Percentiles rank a stretch among this genome's conserved stretches.
phyloP scores from a whole-genome alignment of 2,329 filamentous ascomycete species.

The Allantophomopsis cytisporea region DNA sequence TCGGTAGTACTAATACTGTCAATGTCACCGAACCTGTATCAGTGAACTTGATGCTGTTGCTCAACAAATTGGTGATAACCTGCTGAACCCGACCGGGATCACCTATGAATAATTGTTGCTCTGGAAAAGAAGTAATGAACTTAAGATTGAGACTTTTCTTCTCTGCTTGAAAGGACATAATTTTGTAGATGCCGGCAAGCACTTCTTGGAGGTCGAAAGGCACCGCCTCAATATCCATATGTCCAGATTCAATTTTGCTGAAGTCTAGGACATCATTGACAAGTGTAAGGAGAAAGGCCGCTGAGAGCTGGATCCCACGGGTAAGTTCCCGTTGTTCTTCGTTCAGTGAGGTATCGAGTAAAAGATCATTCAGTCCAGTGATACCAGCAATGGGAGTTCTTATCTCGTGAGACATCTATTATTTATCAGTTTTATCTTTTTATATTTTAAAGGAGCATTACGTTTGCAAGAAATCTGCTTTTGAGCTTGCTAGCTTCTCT shows the following conservation, averaged over 20 bases:
- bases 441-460: no score
- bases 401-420: constrained; percentile 59
- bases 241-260: constrained; percentile 52
- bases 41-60: constrained; percentile 67
- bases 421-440: no score
- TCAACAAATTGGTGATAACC: constrained; percentile 68
- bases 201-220: constrained; percentile 40
- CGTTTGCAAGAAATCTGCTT: constrained; percentile 63
- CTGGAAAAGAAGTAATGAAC: no score
- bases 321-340: constrained; percentile 63
- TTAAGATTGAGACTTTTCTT: constrained; percentile 48
- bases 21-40: constrained; percentile 55
- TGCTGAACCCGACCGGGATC: constrained; percentile 76
- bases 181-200: constrained; percentile 69
- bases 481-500: constrained; percentile 44
- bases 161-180: constrained; percentile 75
- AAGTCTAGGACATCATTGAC: constrained; percentile 72
- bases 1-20: constrained; percentile 25
- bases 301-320: constrained; percentile 67
- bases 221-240: constrained; percentile 66
- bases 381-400: constrained; percentile 68
- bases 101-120: constrained; percentile 50
- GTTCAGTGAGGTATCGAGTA: constrained; percentile 52
- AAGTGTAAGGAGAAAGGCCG: constrained; percentile 69
- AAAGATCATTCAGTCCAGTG: constrained; percentile 65